Conservation (phyloP, 2,329 filamentous ascomycete genomes). For the Xylariaceae sp. region DNA sequence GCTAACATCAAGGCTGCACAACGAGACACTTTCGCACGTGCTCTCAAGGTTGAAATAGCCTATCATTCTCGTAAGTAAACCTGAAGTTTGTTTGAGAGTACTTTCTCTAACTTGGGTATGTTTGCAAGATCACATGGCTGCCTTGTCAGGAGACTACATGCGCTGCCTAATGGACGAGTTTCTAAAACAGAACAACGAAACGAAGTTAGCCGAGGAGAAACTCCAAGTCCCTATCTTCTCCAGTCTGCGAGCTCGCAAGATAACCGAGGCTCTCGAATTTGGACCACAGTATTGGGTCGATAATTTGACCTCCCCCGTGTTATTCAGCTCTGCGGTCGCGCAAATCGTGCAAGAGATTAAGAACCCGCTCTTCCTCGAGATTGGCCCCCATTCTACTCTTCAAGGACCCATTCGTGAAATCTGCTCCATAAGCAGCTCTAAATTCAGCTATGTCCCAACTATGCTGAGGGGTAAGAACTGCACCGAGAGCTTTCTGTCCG, state of each 20-base stretch:
- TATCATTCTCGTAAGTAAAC: no score
- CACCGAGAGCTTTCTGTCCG: conserved; percentile 15
- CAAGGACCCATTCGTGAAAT: conserved; percentile 24
- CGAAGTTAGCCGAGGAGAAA: no score
- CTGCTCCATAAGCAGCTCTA: neutral
- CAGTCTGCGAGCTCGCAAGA: no score
- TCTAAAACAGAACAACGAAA: no score
- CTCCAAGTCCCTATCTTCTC: no score
- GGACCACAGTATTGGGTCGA: conserved; percentile 26
- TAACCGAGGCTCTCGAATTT: no score
- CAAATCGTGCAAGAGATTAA: neutral
- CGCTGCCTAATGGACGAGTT: no score
- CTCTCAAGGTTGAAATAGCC: neutral
- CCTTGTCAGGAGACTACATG: no score
- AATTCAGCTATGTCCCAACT: neutral
- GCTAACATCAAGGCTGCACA: neutral
- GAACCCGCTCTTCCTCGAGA: conserved; percentile 18
- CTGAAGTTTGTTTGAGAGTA: no score
- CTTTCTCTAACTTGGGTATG: no score
- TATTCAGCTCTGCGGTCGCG: conserved; percentile 34
- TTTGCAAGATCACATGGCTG: no score
- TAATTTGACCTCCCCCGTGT: conserved; percentile 30
- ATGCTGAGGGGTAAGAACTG: conserved; percentile 1
- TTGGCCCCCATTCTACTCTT: conserved; percentile 24
- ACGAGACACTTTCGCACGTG: neutral